Conservation (phyloP, 805 yeast genomes). For the Wickerhamomyces canadensis region DNA sequence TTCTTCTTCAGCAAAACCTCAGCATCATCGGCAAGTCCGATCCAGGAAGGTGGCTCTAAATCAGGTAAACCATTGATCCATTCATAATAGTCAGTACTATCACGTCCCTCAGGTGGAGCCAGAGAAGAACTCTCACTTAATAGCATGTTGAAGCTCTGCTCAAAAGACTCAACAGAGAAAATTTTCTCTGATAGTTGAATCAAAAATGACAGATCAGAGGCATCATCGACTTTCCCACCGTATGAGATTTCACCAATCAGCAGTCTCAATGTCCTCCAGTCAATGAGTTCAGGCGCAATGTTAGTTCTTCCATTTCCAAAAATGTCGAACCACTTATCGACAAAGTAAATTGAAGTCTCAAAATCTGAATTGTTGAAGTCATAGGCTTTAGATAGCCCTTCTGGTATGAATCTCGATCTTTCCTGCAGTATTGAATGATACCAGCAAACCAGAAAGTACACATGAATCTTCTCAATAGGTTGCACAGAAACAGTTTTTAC, state of each 20-base stretch:
- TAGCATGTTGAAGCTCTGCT: conserved; percentile 37
- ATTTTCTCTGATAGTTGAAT: conserved; percentile 28
- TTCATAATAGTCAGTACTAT: conserved; percentile 25
- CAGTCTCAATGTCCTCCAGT: conserved; percentile 48
- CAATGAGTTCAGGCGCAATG: conserved; percentile 40
- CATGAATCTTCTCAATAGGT: conserved; percentile 40
- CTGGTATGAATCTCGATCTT: conserved; percentile 52
- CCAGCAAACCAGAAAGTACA: conserved; percentile 61
- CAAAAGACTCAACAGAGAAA: conserved; percentile 37
- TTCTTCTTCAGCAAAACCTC: conserved; percentile 27
- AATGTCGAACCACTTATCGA: conserved; percentile 36
- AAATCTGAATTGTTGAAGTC: conserved; percentile 77
- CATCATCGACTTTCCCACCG: conserved; percentile 54
- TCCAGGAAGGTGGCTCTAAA: conserved; percentile 47
- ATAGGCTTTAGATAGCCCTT: conserved; percentile 55
- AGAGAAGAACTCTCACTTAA: conserved; percentile 19
- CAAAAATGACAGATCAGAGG: conserved; percentile 35
- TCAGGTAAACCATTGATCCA: conserved; percentile 57
- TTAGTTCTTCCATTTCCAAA: conserved; percentile 24
- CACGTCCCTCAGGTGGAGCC: conserved; percentile 44
- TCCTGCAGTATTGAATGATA: conserved; percentile 60
- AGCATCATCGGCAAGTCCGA: conserved; percentile 41
- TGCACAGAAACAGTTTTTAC: conserved; percentile 9
- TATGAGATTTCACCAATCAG: conserved; percentile 53
- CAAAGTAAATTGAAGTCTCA: conserved; percentile 38